Evolutionary conservation across 2,329 filamentous ascomycete species (phyloP).

Genomic region (Setomelanomma holmii): DNA sequence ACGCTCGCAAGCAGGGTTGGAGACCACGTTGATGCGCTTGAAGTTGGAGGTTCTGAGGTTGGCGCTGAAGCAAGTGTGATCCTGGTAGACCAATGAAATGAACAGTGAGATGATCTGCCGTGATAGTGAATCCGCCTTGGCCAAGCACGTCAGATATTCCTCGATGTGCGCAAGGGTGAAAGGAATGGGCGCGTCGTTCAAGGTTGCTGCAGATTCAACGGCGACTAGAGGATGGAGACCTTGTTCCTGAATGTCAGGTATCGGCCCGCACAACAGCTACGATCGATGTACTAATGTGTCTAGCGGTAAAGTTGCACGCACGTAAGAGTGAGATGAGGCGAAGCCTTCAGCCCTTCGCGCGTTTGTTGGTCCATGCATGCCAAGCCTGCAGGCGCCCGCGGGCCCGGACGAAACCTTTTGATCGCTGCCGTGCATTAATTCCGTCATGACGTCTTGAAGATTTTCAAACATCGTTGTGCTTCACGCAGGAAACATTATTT

Average conservation of each 20-base stretch:
- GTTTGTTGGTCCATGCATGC: slow-evolving; percentile 3
- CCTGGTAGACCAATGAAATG: not conserved
- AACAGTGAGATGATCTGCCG: not conserved
- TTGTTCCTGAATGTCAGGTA: not conserved
- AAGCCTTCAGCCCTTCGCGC: slow-evolving; percentile 6
- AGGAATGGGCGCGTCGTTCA: slow-evolving; percentile 2
- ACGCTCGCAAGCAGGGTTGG: no score
- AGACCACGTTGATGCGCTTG: no score
- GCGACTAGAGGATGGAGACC: not conserved
- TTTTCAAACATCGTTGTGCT: not conserved
- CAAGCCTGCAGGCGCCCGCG: slow-evolving; percentile 13
- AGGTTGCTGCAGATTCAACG: not conserved
- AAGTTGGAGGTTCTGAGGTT: no score
- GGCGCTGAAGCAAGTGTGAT: not conserved
- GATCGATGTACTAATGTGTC: not conserved
- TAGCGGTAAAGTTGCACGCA: not conserved
- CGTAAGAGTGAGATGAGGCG: slow-evolving; percentile 7
- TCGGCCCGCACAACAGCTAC: not conserved
- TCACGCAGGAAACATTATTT: not conserved
- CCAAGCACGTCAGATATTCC: not conserved
- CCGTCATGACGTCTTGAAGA: slow-evolving; percentile 21
- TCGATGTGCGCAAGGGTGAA: not conserved
- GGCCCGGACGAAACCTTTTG: slow-evolving; percentile 11
- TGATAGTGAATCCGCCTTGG: not conserved
- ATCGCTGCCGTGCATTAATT: slow-evolving; percentile 5